These are phyloP conservation scores for Rutstroemia sydowiana DNA, from an alignment of 2,329 filamentous ascomycete genomes.

Conservation along the genomic window DNA sequence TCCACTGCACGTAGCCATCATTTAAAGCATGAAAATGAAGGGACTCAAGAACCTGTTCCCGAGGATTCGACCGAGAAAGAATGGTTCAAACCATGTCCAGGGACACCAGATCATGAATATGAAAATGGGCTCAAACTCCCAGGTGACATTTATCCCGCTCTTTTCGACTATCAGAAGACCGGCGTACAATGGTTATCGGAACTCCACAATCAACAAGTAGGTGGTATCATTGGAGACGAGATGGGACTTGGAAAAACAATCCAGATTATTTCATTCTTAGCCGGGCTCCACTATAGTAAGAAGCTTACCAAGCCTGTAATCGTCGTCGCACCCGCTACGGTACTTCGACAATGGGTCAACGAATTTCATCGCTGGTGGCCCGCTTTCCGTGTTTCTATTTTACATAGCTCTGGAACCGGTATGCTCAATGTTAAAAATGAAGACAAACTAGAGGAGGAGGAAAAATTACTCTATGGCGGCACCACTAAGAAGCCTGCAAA, in stretches of 20 bases:
- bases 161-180: slow-evolving; percentile 97
- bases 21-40: slow-evolving; percentile 30
- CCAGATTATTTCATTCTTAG: slow-evolving; percentile 59
- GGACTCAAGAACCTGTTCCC: slow-evolving; percentile 37
- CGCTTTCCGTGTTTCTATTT: slow-evolving; percentile 88
- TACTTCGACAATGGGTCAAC: slow-evolving; percentile 96
- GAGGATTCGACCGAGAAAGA: slow-evolving; percentile 44
- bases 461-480: slow-evolving; percentile 35
- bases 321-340: slow-evolving; percentile 86
- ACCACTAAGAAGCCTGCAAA: slow-evolving; percentile 39
- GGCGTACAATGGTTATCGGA: slow-evolving; percentile 96
- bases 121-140: slow-evolving; percentile 71
- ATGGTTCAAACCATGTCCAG: slow-evolving; percentile 83
- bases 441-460: slow-evolving; percentile 47
- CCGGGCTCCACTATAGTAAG: slow-evolving; percentile 85
- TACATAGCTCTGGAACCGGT: slow-evolving; percentile 92
- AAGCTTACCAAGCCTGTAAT: slow-evolving; percentile 79
- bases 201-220: slow-evolving; percentile 79
- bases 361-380: slow-evolving; percentile 99
- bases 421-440: slow-evolving; percentile 79
- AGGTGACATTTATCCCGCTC: slow-evolving; percentile 83
- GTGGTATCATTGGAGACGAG: slow-evolving; percentile 92
- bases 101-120: slow-evolving; percentile 66
- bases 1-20: slow-evolving; percentile 46
- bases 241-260: slow-evolving; percentile 98